A percentile compares a stretch with the other conserved stretches of the same genome.
These are phyloP conservation scores for Sphagnum contortum DNA, from an alignment of 225 moss, liverwort and hornwort genomes.

Conservation along the genomic window DNA sequence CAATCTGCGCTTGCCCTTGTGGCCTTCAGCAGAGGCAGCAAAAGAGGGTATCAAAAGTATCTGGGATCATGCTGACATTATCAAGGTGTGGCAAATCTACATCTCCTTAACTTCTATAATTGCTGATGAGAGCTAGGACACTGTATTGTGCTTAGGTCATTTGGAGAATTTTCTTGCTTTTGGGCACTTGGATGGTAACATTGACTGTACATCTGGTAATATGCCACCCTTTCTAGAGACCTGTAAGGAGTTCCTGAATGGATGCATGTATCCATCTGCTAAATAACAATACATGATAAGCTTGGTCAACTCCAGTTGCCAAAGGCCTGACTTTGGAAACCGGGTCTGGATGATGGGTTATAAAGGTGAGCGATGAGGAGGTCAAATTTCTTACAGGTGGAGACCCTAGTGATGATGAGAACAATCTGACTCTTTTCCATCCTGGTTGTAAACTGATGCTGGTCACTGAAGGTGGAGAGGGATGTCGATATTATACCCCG, in stretches of 20 bases:
- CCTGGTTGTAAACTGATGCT: conserved; percentile 48
- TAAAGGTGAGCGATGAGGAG: conserved; percentile 47
- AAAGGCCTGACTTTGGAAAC: neutral
- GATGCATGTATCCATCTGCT: neutral
- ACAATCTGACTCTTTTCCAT: conserved; percentile 41
- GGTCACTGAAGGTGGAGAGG: conserved; percentile 42
- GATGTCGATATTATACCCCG: conserved; percentile 42
- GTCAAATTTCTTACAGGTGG: conserved; percentile 43
- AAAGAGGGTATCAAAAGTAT: conserved; percentile 73
- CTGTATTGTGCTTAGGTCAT: neutral
- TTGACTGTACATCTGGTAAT: neutral
- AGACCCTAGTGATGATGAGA: conserved; percentile 26
- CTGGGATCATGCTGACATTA: conserved; percentile 65
- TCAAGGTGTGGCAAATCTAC: conserved; percentile 22
- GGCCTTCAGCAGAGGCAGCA: conserved; percentile 65
- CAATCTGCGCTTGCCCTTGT: conserved; percentile 69
- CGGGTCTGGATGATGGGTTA: neutral
- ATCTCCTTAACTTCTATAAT: no score
- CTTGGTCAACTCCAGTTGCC: no score
- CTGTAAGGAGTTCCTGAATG: neutral
- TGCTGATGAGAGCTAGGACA: no score
- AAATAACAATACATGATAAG: no score
- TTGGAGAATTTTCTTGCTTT: neutral
- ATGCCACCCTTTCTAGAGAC: no score
- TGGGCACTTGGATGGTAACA: neutral